Percentiles rank a stretch among this genome's conserved stretches.
phyloP scores from a whole-genome alignment of 345 rosid species.

The Lumnitzera littorea region DNA sequence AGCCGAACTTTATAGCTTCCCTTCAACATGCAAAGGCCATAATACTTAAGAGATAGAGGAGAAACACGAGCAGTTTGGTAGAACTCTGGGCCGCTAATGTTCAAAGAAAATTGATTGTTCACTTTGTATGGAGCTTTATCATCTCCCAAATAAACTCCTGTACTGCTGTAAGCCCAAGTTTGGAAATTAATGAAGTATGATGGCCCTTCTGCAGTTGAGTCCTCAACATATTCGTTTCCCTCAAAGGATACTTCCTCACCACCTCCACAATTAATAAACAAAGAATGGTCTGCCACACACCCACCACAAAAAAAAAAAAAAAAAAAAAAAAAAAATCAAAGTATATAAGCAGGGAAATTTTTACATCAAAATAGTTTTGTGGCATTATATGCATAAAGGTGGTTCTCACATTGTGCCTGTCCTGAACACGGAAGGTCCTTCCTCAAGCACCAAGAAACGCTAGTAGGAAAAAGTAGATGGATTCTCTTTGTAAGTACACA shows the following conservation, averaged over 20 bases:
- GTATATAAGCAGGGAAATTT: neutral
- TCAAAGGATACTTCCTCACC: neutral
- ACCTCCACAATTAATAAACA: constrained; percentile 87
- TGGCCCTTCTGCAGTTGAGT: constrained; percentile 24
- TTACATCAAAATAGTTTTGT: neutral
- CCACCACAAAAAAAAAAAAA: neutral
- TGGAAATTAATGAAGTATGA: constrained; percentile 25
- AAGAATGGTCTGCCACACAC: constrained; percentile 39
- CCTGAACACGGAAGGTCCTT: constrained; percentile 56
- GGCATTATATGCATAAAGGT: neutral
- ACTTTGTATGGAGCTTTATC: constrained; percentile 4
- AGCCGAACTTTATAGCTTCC: constrained; percentile 62
- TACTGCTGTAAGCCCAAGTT: constrained; percentile 73
- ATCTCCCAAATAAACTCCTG: constrained; percentile 38
- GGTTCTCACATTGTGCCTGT: constrained; percentile 39
- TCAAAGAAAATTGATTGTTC: constrained; percentile 21
- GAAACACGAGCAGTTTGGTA: constrained; percentile 66
- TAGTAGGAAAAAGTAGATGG: constrained; percentile 13
- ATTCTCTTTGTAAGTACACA: neutral
- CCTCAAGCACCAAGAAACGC: constrained; percentile 58
- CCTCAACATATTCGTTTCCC: constrained; percentile 40
- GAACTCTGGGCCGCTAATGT: constrained; percentile 21
- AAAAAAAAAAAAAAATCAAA: neutral
- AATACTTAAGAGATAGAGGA: constrained; percentile 72
- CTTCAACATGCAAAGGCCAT: constrained; percentile 53